These are phyloP conservation scores for Calocera cornea DNA, from an alignment of 768 basidiomycete genomes.

Conservation along the genomic window DNA sequence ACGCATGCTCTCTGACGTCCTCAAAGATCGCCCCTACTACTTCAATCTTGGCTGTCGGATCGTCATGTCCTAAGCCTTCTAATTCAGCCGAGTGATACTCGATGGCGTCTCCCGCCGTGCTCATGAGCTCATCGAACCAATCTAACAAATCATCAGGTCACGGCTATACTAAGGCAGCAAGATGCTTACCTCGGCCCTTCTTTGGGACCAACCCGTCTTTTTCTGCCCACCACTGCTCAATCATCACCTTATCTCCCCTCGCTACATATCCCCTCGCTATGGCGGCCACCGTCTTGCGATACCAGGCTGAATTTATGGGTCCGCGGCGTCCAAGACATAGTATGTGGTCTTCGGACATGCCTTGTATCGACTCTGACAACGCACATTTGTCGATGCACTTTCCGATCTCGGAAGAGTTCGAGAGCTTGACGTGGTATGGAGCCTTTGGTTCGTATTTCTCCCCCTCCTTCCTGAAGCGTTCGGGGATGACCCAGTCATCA, in stretches of 20 bases:
- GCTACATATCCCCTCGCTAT: neutral
- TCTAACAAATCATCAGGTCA: neutral
- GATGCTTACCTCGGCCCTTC: neutral
- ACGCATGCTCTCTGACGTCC: neutral
- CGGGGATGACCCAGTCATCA: neutral
- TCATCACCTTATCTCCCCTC: neutral
- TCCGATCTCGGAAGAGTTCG: neutral
- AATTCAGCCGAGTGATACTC: neutral
- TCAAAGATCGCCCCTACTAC: neutral
- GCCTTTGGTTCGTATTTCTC: neutral
- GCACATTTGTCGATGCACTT: neutral
- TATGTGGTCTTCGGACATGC: neutral
- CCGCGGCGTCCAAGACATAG: neutral
- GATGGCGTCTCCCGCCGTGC: neutral
- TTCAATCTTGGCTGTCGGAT: neutral
- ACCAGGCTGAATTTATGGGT: neutral
- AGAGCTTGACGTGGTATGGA: neutral
- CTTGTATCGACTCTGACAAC: neutral
- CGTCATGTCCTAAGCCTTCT: neutral
- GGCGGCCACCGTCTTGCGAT: neutral
- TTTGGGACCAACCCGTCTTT: neutral
- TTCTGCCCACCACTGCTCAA: neutral
- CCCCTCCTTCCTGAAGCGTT: slow-evolving; percentile 1
- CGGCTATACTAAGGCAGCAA: neutral
- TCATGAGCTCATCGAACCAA: neutral